Evolutionary conservation across 1,284 basidiomycete species (phyloP).

Genomic region (Cryptococcus floricola): DNA sequence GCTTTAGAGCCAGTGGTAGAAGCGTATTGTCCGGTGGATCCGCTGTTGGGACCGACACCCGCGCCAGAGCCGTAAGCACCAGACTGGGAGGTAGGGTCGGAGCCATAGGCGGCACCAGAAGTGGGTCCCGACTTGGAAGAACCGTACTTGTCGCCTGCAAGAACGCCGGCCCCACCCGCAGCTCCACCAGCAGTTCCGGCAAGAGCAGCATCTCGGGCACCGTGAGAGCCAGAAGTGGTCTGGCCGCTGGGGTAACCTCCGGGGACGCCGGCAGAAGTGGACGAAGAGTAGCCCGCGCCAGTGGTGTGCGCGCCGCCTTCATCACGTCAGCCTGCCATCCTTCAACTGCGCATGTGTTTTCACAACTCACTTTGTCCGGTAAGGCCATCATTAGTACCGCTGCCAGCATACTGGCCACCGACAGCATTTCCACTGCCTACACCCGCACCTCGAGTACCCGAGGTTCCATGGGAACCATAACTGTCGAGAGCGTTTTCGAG

Average conservation of each 20-base stretch:
- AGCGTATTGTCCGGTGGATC: slow-evolving; percentile 20
- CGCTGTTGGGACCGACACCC: slow-evolving; percentile 18
- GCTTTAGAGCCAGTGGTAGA: slow-evolving; percentile 2
- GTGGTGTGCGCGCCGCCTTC: slow-evolving; percentile 18
- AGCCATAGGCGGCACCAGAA: slow-evolving; percentile 5
- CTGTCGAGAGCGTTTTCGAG: slow-evolving; percentile 23
- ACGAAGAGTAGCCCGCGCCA: slow-evolving; percentile 2
- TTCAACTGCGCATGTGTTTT: no score
- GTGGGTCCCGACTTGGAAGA: slow-evolving; percentile 2
- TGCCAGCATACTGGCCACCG: slow-evolving; percentile 30
- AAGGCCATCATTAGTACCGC: slow-evolving; percentile 26
- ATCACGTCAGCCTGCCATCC: no score
- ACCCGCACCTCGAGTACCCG: neutral
- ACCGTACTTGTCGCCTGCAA: slow-evolving; percentile 10
- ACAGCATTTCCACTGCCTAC: slow-evolving; percentile 13
- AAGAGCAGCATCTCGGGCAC: slow-evolving; percentile 17
- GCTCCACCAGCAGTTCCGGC: slow-evolving; percentile 14
- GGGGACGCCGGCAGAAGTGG: neutral
- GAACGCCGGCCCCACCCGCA: slow-evolving; percentile 13
- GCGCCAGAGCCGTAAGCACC: slow-evolving; percentile 9
- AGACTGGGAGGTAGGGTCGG: slow-evolving; percentile 3
- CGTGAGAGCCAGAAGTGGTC: slow-evolving; percentile 2
- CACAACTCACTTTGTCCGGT: slow-evolving; percentile 34
- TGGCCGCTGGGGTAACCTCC: neutral
- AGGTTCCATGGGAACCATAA: slow-evolving; percentile 1